These are phyloP conservation scores for Gamarada debralockiae DNA, from an alignment of 495 filamentous ascomycete species.

Conservation along the genomic window DNA sequence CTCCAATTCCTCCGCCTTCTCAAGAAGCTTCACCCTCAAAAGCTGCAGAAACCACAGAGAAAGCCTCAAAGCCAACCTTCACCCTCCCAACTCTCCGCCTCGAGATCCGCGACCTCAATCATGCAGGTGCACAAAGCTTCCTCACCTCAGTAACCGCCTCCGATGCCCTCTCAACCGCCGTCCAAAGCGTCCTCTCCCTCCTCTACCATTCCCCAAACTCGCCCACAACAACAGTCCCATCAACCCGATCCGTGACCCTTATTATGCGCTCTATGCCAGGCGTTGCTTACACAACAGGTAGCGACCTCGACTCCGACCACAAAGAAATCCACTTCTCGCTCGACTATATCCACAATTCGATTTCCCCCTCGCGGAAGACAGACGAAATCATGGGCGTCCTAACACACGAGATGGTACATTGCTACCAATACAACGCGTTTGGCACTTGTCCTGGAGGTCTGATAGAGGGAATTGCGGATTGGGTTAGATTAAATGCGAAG, in stretches of 20 bases:
- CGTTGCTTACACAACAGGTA: conserved; percentile 85
- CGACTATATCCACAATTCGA: conserved; percentile 57
- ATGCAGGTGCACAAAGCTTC: conserved; percentile 59
- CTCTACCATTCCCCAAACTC: conserved; percentile 51
- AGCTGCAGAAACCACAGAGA: background rate
- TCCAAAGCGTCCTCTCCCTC: conserved; percentile 59
- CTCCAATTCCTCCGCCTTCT: conserved; percentile 6
- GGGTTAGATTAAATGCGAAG: conserved; percentile 73
- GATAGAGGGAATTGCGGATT: conserved; percentile 93
- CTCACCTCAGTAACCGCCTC: conserved; percentile 54
- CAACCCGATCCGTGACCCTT: conserved; percentile 78
- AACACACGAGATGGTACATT: conserved; percentile 92
- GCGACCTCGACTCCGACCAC: conserved; percentile 79
- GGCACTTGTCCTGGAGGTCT: conserved; percentile 69
- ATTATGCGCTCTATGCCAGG: conserved; percentile 74
- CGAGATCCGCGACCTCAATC: conserved; percentile 63
- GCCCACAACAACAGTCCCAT: conserved; percentile 35
- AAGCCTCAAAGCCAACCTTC: conserved; percentile 21
- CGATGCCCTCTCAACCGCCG: conserved; percentile 53
- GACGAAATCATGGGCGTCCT: conserved; percentile 80
- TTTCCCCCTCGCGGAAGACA: conserved; percentile 33
- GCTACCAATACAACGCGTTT: conserved; percentile 77
- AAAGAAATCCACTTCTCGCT: conserved; percentile 93
- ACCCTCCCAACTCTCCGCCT: conserved; percentile 64
- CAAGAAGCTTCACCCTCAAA: background rate